Evolutionary conservation across 805 yeast genomes (phyloP), one percentile per base, ranked within the genome.

Genomic region (Osmozyma mogii): DNA sequence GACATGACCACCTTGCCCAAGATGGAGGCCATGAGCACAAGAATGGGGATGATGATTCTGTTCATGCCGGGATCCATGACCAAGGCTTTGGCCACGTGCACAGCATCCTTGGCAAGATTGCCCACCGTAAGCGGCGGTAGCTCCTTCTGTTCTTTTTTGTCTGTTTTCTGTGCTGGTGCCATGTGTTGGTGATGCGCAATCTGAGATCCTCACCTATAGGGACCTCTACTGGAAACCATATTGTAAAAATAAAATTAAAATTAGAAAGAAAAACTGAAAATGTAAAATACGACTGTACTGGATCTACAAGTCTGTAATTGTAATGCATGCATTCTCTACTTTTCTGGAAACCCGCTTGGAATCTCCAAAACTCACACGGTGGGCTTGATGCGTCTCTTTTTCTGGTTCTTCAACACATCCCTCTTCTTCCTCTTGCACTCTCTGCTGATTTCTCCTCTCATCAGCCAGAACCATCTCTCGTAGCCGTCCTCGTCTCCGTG

Each of bases 401-500:
- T 72, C 43, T 65, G 45, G 38, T 68, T 74, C 43, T 87, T 69
- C 29, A 70, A 28, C 4, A 72, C 83, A 45, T 88, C 96, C 55
- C 89, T 71, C 49, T 76, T 75, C 36, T 83, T 68, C 42, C 78
- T 69, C 48, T 80, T 79, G 52, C 88, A 73, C 31, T 78, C 84
- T 37, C 82, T 71, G 37, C 79, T 76, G 66, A 87, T 68, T 30
- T 77, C 83, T 22, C 89, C 88, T 54, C 97, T 72, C 50, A 77
- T 72, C 25, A 75, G 81, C 79, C 84, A 84, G 54, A 88, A 89
- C 70, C 82, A 76, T 24, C 68, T 58, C 28, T 79, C 85, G 73
- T 89, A 87, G 3, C 54, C 50, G 9, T 61, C 45, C 29, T 61
- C 65, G 8, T 49, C 61, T 7, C 58, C 60, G 3, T 55, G 59